Evolutionary conservation across 2,329 filamentous ascomycete genomes (phyloP), one percentile per base, ranked within the genome.

Genomic region (Colletotrichum truncatum): DNA sequence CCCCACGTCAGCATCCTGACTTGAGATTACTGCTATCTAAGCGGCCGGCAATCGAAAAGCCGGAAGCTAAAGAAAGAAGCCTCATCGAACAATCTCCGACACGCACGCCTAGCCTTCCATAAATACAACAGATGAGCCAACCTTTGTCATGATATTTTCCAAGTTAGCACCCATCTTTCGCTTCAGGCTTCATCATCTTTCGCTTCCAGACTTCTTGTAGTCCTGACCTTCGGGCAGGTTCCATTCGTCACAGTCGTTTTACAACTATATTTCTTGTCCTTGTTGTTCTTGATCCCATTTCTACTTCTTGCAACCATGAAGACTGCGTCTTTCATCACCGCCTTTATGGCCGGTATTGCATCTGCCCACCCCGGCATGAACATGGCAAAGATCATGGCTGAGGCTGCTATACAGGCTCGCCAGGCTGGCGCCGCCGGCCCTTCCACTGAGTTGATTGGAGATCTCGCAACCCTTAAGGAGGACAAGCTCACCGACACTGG

Each of bases 401-500:
- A 69, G 6, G 64, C 66, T 32, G 48, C 66, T 6, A 61, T 68
- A 23, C 57, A 68, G 7, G 48, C 51, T 25, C 67, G 67, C 3
- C 60, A 67, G 12, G 23, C 46, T 2, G 56, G 57, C 28, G 61
- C 54, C 11, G 58, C 52, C 14, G 67, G 67, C n/a, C 65, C 66
- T 28, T 69, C 67, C 4, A 69, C 58, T 5, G 55, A 67, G n/a
- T 38, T 69, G 30, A 70, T 84, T 10, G 81, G 80, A 12, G 81
- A 84, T 61, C 76, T 84, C 9, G 65, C 69, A 18, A 72, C 59
- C 0, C 69, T 80, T 3, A 59, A 62, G 0, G 71, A 72, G 54
- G 68, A 64, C 10, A 67, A 76, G n/a, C 75, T 80, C 16, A 76
- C 76, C 3, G 58, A 69, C 3, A 74, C 75, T 1, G 81, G 78